Evolutionary conservation across 352 stramenopile genomes (phyloP).

Genomic region (Phytophthora brassicae): DNA sequence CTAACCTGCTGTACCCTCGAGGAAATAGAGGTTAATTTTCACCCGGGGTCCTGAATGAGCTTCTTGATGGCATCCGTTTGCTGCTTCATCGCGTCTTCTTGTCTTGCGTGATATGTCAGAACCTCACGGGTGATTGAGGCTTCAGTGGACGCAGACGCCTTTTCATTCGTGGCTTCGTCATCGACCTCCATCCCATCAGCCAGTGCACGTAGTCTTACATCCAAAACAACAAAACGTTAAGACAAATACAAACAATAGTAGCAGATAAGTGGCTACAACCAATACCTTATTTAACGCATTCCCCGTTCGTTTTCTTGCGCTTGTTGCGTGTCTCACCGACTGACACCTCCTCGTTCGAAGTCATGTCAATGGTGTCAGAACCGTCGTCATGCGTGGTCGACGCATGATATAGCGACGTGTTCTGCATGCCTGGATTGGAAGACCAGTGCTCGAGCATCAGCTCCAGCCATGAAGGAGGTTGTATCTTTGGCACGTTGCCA

Average conservation of each 20-base stretch:
- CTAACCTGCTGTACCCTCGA: not conserved
- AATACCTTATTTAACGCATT: conserved; percentile 11
- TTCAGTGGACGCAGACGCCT: not conserved
- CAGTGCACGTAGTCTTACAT: not conserved
- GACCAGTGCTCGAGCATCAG: conserved; percentile 9
- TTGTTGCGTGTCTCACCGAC: not conserved
- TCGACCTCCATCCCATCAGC: not conserved
- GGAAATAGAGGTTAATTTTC: not conserved
- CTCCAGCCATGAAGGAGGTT: not conserved
- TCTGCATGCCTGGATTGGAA: conserved; percentile 1
- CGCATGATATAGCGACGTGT: not conserved
- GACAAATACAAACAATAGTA: not conserved
- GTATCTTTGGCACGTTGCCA: not conserved
- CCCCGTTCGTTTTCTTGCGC: conserved; percentile 12
- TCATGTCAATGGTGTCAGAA: not conserved
- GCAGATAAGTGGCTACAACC: not conserved
- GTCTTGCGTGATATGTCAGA: not conserved
- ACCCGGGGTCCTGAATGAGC: not conserved
- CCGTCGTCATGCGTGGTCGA: not conserved
- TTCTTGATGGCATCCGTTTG: conserved; percentile 1
- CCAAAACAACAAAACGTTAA: not conserved
- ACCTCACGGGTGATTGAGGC: not conserved
- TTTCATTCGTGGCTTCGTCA: conserved; percentile 2
- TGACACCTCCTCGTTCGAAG: not conserved
- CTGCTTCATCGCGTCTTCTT: conserved; percentile 3